Evolutionary conservation across 1,284 basidiomycete species (phyloP), one percentile per base, ranked within the genome.

Genomic region (Fomitopsis palustris): DNA sequence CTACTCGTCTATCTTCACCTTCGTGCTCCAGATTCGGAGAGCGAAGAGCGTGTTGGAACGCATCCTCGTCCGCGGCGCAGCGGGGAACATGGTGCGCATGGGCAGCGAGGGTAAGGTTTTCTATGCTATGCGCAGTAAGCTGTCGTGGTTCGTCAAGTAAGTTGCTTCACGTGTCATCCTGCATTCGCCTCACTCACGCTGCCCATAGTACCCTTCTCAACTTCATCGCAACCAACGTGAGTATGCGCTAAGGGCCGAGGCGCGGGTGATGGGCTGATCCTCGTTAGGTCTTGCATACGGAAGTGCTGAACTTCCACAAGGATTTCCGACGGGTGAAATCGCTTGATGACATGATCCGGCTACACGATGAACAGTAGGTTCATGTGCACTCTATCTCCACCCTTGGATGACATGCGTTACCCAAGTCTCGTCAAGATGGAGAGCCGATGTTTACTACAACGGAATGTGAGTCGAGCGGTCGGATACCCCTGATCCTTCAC

Each of bases 111-210:
- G 88, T 62, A 88, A 89, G 71, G 77, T 78, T 17, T 84, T 93
- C 64, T 90, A 91, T 71, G 85, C 85, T 0, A 81, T 93, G 74
- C 75, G 91, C 61, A 86, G 87, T 62, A 85, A 86, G 58, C 66
- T 94, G 56, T 85, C 84, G 54, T 95, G 93, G 93, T 86, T 94
- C 63, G 80, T 92, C 67, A 90, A 92, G 92, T 93, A 68, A 69
- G 90, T 79, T 21, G 45, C 42, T 38, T n/a, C 4, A 41, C 41
- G 23, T 37, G 51, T 29, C 57, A 23, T 27, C 14, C 33, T 19
- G 27, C 21, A 37, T 25, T 45, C 10, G 14, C 9, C 2, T 3
- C 21, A 23, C 49, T 49, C 14, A 51, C 37, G 14, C 25, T 10
- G 29, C 8, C n/a, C 19, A 0, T 65, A 95, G 92, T 65, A 85